Evolutionary conservation across 176 grass and related monocot species (phyloP).

Genomic region (Ensete ventricosum): DNA sequence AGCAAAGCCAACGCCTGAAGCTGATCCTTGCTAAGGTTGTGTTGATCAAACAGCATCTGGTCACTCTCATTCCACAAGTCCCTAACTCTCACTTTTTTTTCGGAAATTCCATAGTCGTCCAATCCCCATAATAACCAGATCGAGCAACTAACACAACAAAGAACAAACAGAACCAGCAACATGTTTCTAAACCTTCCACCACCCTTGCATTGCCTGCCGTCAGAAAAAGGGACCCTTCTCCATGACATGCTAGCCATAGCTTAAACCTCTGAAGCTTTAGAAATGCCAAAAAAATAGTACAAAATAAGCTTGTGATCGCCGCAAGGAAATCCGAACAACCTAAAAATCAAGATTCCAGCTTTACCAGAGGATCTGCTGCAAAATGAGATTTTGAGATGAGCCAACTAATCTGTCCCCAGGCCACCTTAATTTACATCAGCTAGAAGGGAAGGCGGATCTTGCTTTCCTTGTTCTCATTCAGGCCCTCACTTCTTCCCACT

Average conservation of each 20-base stretch:
- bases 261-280: not conserved
- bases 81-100: conserved; percentile 2
- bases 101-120: not conserved
- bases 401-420: not conserved
- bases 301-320: not conserved
- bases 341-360: conserved; percentile 19
- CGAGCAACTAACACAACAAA: conserved; percentile 3
- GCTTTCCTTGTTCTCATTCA: not conserved
- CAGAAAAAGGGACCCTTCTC: not conserved
- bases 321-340: not conserved
- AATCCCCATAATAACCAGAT: conserved; percentile 12
- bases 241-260: not conserved
- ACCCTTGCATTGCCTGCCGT: conserved; percentile 8
- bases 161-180: conserved; percentile 23
- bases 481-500: not conserved
- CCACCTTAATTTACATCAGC: not conserved
- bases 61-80: conserved; percentile 18
- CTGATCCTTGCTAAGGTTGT: conserved; percentile 46
- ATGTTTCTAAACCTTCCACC: conserved; percentile 22
- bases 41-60: conserved; percentile 22
- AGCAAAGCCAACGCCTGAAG: conserved; percentile 35
- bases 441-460: not conserved
- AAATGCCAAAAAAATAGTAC: not conserved
- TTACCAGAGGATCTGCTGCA: not conserved
- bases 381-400: conserved; percentile 11